These are phyloP conservation scores for Epithemia pelagica DNA, from an alignment of 108 stramenopile species.

Conservation along the genomic window DNA sequence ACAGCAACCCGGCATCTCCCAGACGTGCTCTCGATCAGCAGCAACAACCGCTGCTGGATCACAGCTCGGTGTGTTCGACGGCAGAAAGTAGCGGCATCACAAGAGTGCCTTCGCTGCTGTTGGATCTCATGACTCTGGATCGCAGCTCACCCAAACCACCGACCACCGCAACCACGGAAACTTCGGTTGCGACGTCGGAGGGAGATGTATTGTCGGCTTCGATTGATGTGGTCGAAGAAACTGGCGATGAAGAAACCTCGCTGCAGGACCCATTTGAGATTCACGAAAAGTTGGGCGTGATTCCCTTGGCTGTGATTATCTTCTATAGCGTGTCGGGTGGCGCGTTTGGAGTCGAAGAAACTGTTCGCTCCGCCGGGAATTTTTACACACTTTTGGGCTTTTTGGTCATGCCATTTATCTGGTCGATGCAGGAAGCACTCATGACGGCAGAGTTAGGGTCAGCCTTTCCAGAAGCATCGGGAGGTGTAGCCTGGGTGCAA, in stretches of 20 bases:
- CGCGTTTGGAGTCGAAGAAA: constrained; percentile 90
- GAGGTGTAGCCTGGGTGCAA: constrained; percentile 89
- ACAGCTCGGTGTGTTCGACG: no score
- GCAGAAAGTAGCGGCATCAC: no score
- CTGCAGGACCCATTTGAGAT: background rate
- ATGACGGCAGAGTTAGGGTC: constrained; percentile 86
- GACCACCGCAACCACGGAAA: background rate
- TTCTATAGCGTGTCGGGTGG: constrained; percentile 92
- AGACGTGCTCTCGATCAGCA: no score
- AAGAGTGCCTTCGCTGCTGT: no score
- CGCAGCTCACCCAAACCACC: background rate
- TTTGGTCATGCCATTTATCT: constrained; percentile 75
- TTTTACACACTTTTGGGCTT: constrained; percentile 84
- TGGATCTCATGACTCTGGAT: background rate
- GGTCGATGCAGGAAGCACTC: constrained; percentile 90
- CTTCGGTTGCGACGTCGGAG: background rate
- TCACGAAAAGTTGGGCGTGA: constrained; percentile 1
- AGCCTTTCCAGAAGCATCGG: constrained; percentile 86
- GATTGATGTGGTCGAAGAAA: background rate
- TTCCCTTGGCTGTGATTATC: constrained; percentile 75
- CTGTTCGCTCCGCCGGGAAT: constrained; percentile 78
- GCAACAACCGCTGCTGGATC: no score
- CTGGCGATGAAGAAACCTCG: no score
- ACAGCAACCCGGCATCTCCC: no score
- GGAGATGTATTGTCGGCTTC: background rate